phyloP scores from a whole-genome alignment of 306 rosid species.

The Trichosanthes truncata region DNA sequence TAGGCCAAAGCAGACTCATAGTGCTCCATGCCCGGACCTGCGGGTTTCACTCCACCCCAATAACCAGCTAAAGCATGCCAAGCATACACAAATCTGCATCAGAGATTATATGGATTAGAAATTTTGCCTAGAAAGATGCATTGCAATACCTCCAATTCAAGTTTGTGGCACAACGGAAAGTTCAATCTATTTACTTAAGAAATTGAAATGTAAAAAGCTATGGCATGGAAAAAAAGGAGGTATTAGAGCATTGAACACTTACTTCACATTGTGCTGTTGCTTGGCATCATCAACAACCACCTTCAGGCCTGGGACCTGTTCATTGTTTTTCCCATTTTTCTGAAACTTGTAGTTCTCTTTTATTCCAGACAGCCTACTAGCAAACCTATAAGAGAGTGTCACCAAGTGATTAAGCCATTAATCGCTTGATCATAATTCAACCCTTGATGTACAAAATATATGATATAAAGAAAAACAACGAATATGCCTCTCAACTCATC shows the following conservation, averaged over 20 bases:
- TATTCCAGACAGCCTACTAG: constrained; percentile 76
- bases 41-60: constrained; percentile 98
- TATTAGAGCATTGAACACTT: constrained; percentile 18
- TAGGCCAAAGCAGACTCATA: constrained; percentile 77
- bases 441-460: not conserved
- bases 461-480: not conserved
- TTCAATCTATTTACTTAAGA: not conserved
- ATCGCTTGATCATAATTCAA: not conserved
- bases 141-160: not conserved
- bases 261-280: constrained; percentile 79
- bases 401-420: constrained; percentile 12
- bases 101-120: constrained; percentile 4
- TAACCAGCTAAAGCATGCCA: constrained; percentile 99
- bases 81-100: constrained; percentile 62
- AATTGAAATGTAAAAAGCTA: not conserved
- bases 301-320: constrained; percentile 66
- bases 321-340: constrained; percentile 38
- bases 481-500: not conserved
- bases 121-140: not conserved
- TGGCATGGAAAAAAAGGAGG: not conserved
- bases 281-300: constrained; percentile 71
- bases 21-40: constrained; percentile 85
- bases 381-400: constrained; percentile 51
- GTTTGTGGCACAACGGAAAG: not conserved
- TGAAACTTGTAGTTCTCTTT: constrained; percentile 78